A percentile compares a stretch with the other conserved stretches of the same genome.
These are phyloP conservation scores for Phylloporus scabripes DNA, from an alignment of 768 basidiomycete genomes.

Conservation along the genomic window DNA sequence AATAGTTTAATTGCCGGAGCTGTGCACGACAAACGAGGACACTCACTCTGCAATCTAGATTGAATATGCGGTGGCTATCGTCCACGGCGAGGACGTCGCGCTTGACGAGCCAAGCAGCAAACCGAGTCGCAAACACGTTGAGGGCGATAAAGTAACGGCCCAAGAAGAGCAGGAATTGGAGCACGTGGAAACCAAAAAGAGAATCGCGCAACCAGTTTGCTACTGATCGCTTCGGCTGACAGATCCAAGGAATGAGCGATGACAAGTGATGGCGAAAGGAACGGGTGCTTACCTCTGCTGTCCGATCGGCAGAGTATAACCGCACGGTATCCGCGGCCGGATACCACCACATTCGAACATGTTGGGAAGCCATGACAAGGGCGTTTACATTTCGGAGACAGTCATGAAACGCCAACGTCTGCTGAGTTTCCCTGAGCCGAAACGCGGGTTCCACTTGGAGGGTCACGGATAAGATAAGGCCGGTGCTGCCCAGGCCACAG, in stretches of 20 bases:
- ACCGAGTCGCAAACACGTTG: constrained; percentile 57
- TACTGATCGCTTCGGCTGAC: constrained; percentile 47
- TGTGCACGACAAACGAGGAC: neutral
- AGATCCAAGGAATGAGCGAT: constrained; percentile 7
- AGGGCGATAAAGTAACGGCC: constrained; percentile 59
- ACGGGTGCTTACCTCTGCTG: constrained; percentile 56
- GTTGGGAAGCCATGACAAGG: constrained; percentile 63
- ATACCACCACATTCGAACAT: constrained; percentile 96
- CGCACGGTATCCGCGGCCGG: constrained; percentile 71
- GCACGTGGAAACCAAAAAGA: constrained; percentile 71
- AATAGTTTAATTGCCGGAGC: constrained; percentile 5
- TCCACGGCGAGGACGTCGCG: constrained; percentile 57
- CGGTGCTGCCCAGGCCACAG: constrained; percentile 88
- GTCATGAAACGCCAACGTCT: constrained; percentile 57
- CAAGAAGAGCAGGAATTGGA: constrained; percentile 80
- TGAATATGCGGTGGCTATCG: constrained; percentile 80
- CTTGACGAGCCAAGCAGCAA: constrained; percentile 65
- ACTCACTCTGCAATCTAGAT: constrained; percentile 87
- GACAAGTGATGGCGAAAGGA: constrained; percentile 12
- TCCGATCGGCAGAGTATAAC: constrained; percentile 69
- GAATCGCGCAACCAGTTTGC: constrained; percentile 64
- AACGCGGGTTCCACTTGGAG: constrained; percentile 80
- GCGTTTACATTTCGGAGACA: constrained; percentile 51
- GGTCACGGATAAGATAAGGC: constrained; percentile 74
- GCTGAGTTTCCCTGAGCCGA: constrained; percentile 67